Evolutionary conservation across 768 basidiomycete species (phyloP).

Genomic region (Hygrophorus russula): DNA sequence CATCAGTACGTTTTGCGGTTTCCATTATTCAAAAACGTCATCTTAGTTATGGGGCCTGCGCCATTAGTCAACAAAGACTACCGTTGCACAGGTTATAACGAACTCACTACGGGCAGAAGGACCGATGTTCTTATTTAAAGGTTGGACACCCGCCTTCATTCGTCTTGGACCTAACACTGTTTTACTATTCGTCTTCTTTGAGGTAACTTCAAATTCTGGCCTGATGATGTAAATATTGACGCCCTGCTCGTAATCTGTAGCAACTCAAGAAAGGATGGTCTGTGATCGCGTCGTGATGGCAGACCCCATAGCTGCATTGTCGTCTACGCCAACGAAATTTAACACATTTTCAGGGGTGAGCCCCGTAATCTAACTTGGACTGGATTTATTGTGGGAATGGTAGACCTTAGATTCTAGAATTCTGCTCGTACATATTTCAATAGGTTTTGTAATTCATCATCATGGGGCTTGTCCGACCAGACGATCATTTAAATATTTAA

Average conservation of each 20-base stretch:
- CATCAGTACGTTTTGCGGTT: conserved; percentile 37
- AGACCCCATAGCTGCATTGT: too few relatives aligned
- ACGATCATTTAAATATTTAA: too few relatives aligned
- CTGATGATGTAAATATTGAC: background rate
- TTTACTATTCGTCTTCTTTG: conserved; percentile 76
- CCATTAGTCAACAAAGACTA: conserved; percentile 40
- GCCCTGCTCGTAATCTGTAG: background rate
- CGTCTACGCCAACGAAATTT: too few relatives aligned
- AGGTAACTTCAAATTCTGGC: conserved; percentile 28
- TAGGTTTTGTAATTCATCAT: too few relatives aligned
- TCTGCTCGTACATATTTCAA: too few relatives aligned
- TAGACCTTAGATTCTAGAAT: too few relatives aligned
- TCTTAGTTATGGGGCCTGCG: conserved; percentile 1
- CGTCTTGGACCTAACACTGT: conserved; percentile 79
- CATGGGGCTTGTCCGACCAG: too few relatives aligned
- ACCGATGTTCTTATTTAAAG: conserved; percentile 70
- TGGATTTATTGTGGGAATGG: too few relatives aligned
- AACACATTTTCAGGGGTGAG: too few relatives aligned
- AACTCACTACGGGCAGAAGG: conserved; percentile 65
- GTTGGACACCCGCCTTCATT: conserved; percentile 84
- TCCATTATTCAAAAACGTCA: conserved; percentile 1
- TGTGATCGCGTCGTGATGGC: background rate
- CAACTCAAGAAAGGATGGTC: conserved; percentile 7
- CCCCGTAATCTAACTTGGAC: too few relatives aligned
- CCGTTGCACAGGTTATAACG: conserved; percentile 39